Evolutionary conservation across 108 stramenopile genomes (phyloP).

Genomic region (Nannochloropsis gaditana): DNA sequence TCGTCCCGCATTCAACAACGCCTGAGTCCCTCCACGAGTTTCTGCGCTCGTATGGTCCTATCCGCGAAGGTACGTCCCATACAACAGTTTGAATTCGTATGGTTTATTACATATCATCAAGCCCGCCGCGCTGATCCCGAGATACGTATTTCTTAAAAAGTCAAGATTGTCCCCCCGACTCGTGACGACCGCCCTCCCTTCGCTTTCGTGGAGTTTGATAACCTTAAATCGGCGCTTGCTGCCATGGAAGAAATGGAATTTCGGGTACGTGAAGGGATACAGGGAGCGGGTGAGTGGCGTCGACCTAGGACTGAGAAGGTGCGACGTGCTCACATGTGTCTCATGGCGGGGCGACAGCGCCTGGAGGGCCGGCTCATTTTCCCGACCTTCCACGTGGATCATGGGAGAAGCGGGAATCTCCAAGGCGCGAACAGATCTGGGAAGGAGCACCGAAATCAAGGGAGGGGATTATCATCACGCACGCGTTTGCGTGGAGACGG

Average conservation of each 20-base stretch:
- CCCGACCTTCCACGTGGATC: background rate
- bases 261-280: background rate
- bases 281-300: background rate
- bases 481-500: no score
- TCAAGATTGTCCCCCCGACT: background rate
- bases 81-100: no score
- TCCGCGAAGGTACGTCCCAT: background rate
- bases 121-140: no score
- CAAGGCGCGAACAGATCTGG: no score
- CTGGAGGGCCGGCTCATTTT: background rate
- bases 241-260: conserved; percentile 18
- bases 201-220: background rate
- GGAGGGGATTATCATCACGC: no score
- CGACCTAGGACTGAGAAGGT: no score
- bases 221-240: background rate
- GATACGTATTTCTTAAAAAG: background rate
- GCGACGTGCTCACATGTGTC: no score
- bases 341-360: background rate
- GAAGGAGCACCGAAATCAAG: no score
- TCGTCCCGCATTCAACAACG: background rate
- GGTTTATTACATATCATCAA: no score
- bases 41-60: background rate
- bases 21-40: background rate
- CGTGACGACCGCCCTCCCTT: conserved; percentile 9
- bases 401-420: no score